phyloP scores from a whole-genome alignment of 169 alveolate species.

The Pseudocohnilembus persalinus region DNA sequence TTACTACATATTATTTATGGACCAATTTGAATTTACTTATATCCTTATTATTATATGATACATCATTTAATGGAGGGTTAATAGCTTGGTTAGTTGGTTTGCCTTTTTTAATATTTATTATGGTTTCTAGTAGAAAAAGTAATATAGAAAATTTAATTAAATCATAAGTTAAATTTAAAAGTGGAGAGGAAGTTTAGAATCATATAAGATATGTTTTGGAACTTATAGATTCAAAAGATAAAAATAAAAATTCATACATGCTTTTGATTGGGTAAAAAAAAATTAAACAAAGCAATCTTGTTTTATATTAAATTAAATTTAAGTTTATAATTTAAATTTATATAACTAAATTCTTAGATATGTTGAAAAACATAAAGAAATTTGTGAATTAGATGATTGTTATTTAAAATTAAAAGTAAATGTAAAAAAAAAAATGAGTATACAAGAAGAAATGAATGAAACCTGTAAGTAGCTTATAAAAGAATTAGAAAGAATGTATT shows the following conservation, averaged over 20 bases:
- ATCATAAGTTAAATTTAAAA: constrained; percentile 24
- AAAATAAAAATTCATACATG: constrained; percentile 39
- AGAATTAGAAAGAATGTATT: constrained; percentile 23
- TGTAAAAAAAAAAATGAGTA: constrained; percentile 15
- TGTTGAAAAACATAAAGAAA: constrained; percentile 47
- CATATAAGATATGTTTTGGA: constrained; percentile 40
- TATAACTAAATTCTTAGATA: neutral
- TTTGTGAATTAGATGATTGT: constrained; percentile 40
- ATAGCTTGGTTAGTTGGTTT: constrained; percentile 42
- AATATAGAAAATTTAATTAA: constrained; percentile 32
- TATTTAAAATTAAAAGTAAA: constrained; percentile 20
- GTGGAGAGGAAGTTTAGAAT: constrained; percentile 28
- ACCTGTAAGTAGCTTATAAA: constrained; percentile 15
- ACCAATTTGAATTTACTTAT: constrained; percentile 26
- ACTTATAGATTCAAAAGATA: constrained; percentile 21
- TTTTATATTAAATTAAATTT: no score
- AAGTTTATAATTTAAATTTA: no score
- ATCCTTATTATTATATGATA: constrained; percentile 11
- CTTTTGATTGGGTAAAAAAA: constrained; percentile 31
- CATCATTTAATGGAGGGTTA: constrained; percentile 33
- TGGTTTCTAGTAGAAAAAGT: constrained; percentile 30
- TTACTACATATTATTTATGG: constrained; percentile 42
- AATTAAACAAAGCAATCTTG: no score
- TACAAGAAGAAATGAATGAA: constrained; percentile 32
- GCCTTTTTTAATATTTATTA: constrained; percentile 32